These are phyloP conservation scores for Rhynchosporium secalis DNA, from an alignment of 2,329 filamentous ascomycete species.

Conservation along the genomic window DNA sequence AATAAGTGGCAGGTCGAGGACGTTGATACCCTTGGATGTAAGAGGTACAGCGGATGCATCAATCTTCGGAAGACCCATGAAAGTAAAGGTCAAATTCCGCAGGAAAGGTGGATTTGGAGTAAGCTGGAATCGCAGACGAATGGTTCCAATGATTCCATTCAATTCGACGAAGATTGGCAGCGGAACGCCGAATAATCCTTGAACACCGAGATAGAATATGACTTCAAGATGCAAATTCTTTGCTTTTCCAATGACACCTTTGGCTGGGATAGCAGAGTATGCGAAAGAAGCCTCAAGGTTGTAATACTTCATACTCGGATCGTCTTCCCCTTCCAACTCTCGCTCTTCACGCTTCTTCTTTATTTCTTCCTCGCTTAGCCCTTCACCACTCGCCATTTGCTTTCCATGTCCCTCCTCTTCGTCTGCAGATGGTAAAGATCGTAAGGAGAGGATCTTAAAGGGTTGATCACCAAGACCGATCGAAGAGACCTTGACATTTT, in stretches of 20 bases:
- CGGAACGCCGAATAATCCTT: constrained; percentile 26
- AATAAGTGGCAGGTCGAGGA: constrained; percentile 25
- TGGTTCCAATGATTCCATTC: constrained; percentile 29
- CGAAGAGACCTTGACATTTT: constrained; percentile 27
- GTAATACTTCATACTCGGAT: constrained; percentile 25
- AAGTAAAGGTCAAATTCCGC: constrained; percentile 29
- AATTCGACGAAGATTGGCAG: constrained; percentile 28
- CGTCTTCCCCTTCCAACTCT: constrained; percentile 27
- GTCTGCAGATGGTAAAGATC: constrained; percentile 27
- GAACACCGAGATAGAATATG: constrained; percentile 28
- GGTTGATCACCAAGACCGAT: constrained; percentile 29
- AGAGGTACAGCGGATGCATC: constrained; percentile 28
- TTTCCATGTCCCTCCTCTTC: constrained; percentile 19
- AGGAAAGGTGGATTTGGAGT: constrained; percentile 28
- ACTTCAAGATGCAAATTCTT: constrained; percentile 33
- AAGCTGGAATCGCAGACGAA: constrained; percentile 27
- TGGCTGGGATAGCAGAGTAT: constrained; percentile 29
- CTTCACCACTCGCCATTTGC: constrained; percentile 13
- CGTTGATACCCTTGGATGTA: constrained; percentile 28
- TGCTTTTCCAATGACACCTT: constrained; percentile 29
- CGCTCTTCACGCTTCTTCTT: constrained; percentile 25
- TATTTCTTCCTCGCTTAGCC: constrained; percentile 23
- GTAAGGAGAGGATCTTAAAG: constrained; percentile 27
- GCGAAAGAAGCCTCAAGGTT: constrained; percentile 30
- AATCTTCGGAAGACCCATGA: constrained; percentile 30